A percentile compares a stretch with the other conserved stretches of the same genome.
Conservation (phyloP, 495 filamentous ascomycete species). For the Penicillium samsonianum region DNA sequence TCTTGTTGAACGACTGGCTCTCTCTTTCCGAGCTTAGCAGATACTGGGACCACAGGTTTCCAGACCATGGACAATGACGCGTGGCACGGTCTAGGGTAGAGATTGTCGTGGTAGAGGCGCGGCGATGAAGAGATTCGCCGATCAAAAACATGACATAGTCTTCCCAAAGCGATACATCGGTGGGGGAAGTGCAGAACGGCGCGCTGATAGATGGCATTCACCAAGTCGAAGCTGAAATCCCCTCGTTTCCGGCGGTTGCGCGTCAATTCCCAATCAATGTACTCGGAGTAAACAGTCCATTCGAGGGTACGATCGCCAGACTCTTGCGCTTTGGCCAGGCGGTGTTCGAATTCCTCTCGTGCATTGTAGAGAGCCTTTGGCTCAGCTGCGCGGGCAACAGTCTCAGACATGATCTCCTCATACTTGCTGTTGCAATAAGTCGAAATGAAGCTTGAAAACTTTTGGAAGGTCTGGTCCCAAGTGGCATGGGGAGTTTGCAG, state of each 20-base stretch:
- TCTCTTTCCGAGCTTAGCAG: conserved; percentile 79
- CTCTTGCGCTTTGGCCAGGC: conserved; percentile 59
- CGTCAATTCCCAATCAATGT: conserved; percentile 79
- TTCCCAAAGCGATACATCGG: conserved; percentile 73
- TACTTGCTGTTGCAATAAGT: conserved; percentile 72
- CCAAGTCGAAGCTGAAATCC: conserved; percentile 60
- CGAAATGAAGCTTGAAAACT: conserved; percentile 78
- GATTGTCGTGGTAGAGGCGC: conserved; percentile 40
- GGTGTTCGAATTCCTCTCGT: conserved; percentile 72
- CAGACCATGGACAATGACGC: conserved; percentile 89
- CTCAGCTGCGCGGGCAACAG: conserved; percentile 62
- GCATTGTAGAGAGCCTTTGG: conserved; percentile 67
- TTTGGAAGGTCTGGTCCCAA: conserved; percentile 83
- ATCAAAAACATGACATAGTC: conserved; percentile 76
- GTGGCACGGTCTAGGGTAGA: conserved; percentile 73
- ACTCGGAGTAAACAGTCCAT: conserved; percentile 65
- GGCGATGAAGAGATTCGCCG: conserved; percentile 42
- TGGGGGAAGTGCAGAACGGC: conserved; percentile 67
- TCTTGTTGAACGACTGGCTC: conserved; percentile 69
- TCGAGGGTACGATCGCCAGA: conserved; percentile 58
- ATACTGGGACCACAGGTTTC: conserved; percentile 85
- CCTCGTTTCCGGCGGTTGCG: conserved; percentile 54
- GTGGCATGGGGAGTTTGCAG: conserved; percentile 77
- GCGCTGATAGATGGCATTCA: conserved; percentile 75
- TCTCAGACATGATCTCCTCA: conserved; percentile 76